Evolutionary conservation across 192 early-diverging fungal genomes (phyloP), one percentile per base, ranked within the genome.

Genomic region (Coemansia sp.): DNA sequence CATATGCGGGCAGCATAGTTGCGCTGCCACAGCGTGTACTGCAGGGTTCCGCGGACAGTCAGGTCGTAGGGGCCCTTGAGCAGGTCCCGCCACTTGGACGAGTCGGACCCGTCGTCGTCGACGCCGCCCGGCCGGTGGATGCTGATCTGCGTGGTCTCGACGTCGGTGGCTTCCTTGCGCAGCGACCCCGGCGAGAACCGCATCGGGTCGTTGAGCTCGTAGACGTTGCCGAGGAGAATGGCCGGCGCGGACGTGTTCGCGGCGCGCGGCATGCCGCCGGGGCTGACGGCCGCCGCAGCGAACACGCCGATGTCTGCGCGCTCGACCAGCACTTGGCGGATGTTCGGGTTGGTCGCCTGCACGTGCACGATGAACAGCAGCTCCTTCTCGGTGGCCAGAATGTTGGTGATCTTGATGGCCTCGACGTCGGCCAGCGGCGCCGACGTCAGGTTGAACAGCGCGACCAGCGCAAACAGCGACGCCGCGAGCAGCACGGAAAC

Each of bases 301-400:
- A 88, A 88, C 2, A 88, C 76, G 23, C 77, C 77, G 18, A 88
- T 74, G 52, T 86, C 81, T 21, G 81, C 67, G 34, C 77, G 66
- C 23, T 78, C 68, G 8, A 88, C 60, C 43, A 79, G 63, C 4
- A 88, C 72, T 28, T 80, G 77, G 72, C 82, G 83, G 34, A 81
- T 64, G 45, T 84, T 84, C 9, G 62, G 66, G 48, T 88, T 88
- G 18, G 78, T 69, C 0, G 80, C 79, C 38, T 72, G 57, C 8
- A 88, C 60, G 51, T 86, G 81, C 47, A 88, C 54, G 51, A 86
- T 83, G 37, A 88, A 86, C 20, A 88, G 77, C 18, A 88, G 67
- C 57, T 86, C 84, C 60, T 84, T 86, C 21, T 88, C 84, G 5
- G 86, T 78, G 7, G 86, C 83, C 40, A 88, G 54, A 5, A 88